Evolutionary conservation across 2,329 filamentous ascomycete species (phyloP), one percentile per base, ranked within the genome.

Genomic region (Penicillium paneum): DNA sequence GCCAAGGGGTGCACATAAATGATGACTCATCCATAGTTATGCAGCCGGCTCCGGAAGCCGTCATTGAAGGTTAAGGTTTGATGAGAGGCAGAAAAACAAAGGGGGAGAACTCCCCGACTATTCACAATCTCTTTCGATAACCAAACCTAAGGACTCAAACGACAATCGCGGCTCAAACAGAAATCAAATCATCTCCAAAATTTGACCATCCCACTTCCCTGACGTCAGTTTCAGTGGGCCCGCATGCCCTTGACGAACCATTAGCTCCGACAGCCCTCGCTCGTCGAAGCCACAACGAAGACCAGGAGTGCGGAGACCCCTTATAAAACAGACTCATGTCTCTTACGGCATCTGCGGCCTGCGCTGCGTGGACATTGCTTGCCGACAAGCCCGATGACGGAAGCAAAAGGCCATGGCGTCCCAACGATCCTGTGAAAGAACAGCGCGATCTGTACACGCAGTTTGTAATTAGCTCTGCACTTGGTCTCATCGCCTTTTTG

Each of bases 371-470:
- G 43, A 63, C 62, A 26, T 58, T 60, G 32, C 56, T 60, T 26
- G 57, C 53, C 19, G 61, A 65, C n/a, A 50, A 52, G 11, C 50
- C 61, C 12, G 60, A 61, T 13, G 49, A 50, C 17, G 60, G 56
- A 17, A 57, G 59, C 28, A 54, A 56, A 21, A 64, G 58, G 26
- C 61, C 54, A 35, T 73, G 66, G 65, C 31, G 31, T 34, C 31
- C 31, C 31, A 60, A 54, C 31, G 68, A 71, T 54, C 73, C 71
- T 56, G 60, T 65, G 12, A 62, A 59, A 47, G 63, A 66, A 12
- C 70, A 69, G 51, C 71, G 74, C 46, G 74, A 77, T 63, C 58
- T 77, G 55, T 72, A 71, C 46, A 76, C 76, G 15, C 76, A 79
- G 56, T 68, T 77, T 28, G 69, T 75, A 43, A 71, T 78, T 32